Evolutionary conservation across 352 stramenopile genomes (phyloP), one percentile per base, ranked within the genome.

Genomic region (Globisporangium camurandrum): DNA sequence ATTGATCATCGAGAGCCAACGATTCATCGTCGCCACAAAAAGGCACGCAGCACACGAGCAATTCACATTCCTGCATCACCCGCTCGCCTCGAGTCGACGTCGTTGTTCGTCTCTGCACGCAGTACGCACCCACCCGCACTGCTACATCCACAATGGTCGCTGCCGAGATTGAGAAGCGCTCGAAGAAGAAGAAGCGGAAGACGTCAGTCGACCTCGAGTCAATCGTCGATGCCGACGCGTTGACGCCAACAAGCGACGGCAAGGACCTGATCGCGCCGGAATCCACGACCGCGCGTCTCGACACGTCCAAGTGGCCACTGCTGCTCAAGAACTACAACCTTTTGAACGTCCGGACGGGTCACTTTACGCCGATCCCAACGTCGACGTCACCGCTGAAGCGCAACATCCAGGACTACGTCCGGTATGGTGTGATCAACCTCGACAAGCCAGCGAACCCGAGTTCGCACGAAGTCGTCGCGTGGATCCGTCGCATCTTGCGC

Each of bases 361-460:
- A 99, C 77, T 99, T 99, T 78, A 99, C 97, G 40, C 97, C 97
- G 39, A 99, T 99, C 66, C 92, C 97, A 4, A 94, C 74, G 44
- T 97, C 96, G 46, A 97, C 85, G 36, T 97, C 81, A 31, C 97
- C 97, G 40, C 71, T 99, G 28, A 98, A 98, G 62, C 90, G 97
- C 42, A 88, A 88, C 51, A 77, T 99, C n/a, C 71, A 92, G 33
- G 93, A 99, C 61, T 99, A 99, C 67, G 77, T 99, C 24, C 91
- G 86, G 28, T 99, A 98, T 59, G 97, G 97, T 54, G 95, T 99
- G n/a, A 99, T 99, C 63, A 99, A 99, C 75, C 83, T 99, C 23
- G 97, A 99, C 78, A 99, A 99, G 74, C 97, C 97, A 16, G 94
- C 97, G 28, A 99, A 99, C 78, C 97, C 97, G 27, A 98, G 83